Percentiles rank a stretch among this genome's conserved stretches.
Conservation (phyloP, 768 basidiomycete species). For the Serendipita sp. region DNA sequence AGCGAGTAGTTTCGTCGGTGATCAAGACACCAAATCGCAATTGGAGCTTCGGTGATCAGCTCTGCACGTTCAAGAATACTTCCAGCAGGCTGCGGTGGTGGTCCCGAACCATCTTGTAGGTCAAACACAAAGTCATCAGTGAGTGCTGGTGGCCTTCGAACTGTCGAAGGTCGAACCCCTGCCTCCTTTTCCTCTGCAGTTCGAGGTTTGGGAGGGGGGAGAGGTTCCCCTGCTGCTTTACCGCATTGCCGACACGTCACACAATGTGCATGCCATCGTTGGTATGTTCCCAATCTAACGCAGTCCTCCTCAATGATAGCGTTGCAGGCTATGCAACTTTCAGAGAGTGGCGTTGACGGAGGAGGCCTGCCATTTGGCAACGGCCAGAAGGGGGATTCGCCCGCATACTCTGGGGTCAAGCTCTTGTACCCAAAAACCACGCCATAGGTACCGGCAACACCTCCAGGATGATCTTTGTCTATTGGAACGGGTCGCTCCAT, state of each 20-base stretch:
- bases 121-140: constrained; percentile 68
- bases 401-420: constrained; percentile 79
- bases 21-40: constrained; percentile 55
- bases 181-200: constrained; percentile 33
- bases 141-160: constrained; percentile 65
- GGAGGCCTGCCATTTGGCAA: constrained; percentile 30
- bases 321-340: constrained; percentile 79
- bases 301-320: constrained; percentile 96
- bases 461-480: constrained; percentile 21
- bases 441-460: constrained; percentile 64
- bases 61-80: constrained; percentile 41
- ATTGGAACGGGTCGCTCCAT: constrained; percentile 21
- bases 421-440: constrained; percentile 90
- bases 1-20: constrained; percentile 56
- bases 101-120: constrained; percentile 34
- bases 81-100: not conserved
- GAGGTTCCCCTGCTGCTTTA: constrained; percentile 46
- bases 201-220: constrained; percentile 35
- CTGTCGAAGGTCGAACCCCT: constrained; percentile 28
- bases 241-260: constrained; percentile 74
- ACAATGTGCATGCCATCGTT: constrained; percentile 93
- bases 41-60: constrained; percentile 27
- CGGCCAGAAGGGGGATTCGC: constrained; percentile 56
- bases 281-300: constrained; percentile 85
- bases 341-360: constrained; percentile 46